Conservation (phyloP, 345 rosid species). For the Sisymbrium altissimum region DNA sequence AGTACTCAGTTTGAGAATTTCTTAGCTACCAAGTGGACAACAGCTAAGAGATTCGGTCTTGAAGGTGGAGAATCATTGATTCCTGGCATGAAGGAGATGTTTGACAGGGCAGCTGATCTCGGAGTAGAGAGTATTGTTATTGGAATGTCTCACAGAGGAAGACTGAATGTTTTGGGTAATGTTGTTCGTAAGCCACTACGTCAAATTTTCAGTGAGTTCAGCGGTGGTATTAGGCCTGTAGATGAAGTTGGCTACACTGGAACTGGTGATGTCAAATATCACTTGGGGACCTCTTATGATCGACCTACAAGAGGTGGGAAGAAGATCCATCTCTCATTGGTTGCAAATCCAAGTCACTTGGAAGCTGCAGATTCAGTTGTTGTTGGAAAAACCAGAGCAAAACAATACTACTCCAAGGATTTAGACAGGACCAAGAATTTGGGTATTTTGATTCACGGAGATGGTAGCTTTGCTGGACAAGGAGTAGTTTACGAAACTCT, state of each 20-base stretch:
- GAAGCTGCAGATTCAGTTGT: constrained; percentile 90
- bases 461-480: constrained; percentile 93
- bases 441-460: constrained; percentile 80
- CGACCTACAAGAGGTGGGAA: constrained; percentile 86
- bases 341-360: constrained; percentile 89
- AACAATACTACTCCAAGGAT: constrained; percentile 77
- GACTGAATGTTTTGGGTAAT: constrained; percentile 76
- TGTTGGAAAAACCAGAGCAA: constrained; percentile 82
- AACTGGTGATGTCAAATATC: constrained; percentile 89
- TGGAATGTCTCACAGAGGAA: constrained; percentile 84
- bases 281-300: constrained; percentile 85
- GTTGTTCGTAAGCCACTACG: constrained; percentile 77
- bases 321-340: constrained; percentile 77
- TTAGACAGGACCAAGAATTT: constrained; percentile 68
- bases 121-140: constrained; percentile 88
- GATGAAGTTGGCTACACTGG: constrained; percentile 90
- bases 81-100: constrained; percentile 93
- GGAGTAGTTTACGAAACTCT: constrained; percentile 87
- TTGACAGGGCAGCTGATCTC: constrained; percentile 75
- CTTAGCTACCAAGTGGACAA: constrained; percentile 80
- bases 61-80: constrained; percentile 87
- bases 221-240: constrained; percentile 77
- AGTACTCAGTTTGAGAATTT: constrained; percentile 84
- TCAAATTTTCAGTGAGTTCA: constrained; percentile 78
- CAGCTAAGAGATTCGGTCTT: constrained; percentile 86